A percentile compares a stretch with the other conserved stretches of the same genome.
These are phyloP conservation scores for Actinomortierella wolfii DNA, from an alignment of 371 early-diverging fungal species.

Conservation along the genomic window DNA sequence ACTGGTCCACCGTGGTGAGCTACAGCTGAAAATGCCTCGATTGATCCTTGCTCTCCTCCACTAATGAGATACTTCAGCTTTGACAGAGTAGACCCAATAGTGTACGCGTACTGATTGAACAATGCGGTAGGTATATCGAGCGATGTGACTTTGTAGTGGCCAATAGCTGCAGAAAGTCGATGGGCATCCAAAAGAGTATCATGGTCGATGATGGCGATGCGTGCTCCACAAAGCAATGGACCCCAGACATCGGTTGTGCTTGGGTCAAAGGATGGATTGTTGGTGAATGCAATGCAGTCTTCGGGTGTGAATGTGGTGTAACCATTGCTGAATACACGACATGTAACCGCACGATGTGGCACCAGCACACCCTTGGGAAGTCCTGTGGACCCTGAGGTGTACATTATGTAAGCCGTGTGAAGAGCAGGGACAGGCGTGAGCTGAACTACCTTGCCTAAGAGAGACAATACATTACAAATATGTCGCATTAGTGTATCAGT, in stretches of 20 bases:
- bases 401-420: constrained; percentile 8
- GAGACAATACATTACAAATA: too few relatives aligned
- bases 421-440: too few relatives aligned
- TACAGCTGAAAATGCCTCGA: background rate
- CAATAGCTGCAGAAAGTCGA: constrained; percentile 1
- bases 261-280: constrained; percentile 9
- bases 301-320: background rate
- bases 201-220: background rate
- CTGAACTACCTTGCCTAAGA: too few relatives aligned
- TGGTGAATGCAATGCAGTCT: constrained; percentile 5
- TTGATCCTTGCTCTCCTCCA: constrained; percentile 10
- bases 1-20: background rate
- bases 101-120: constrained; percentile 13
- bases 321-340: background rate
- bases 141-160: background rate
- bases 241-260: constrained; percentile 6
- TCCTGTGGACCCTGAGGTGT: constrained; percentile 14
- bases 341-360: constrained; percentile 8
- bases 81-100: constrained; percentile 5
- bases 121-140: constrained; percentile 3
- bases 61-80: constrained; percentile 11
- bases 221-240: constrained; percentile 8
- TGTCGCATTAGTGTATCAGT: too few relatives aligned
- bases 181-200: constrained; percentile 6
- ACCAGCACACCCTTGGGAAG: constrained; percentile 17